Percentiles rank a stretch among this genome's conserved stretches.
Conservation (phyloP, 768 basidiomycete species). For the Russula sp. region DNA sequence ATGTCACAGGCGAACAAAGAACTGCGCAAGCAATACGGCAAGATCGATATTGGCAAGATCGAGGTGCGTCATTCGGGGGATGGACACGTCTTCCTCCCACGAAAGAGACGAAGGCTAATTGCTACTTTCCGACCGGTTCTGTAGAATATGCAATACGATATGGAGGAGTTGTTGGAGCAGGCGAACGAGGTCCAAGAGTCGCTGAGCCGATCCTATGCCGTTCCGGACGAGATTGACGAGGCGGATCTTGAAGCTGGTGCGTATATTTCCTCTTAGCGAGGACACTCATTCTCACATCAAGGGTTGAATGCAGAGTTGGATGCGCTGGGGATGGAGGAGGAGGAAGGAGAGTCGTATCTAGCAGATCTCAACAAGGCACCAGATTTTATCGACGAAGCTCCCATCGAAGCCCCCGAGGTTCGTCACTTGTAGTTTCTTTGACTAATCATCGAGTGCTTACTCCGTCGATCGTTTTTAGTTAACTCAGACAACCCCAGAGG, state of each 20-base stretch:
- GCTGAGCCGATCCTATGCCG: conserved; percentile 88
- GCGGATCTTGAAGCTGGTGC: conserved; percentile 93
- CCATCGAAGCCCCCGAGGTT: conserved; percentile 66
- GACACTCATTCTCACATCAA: not conserved
- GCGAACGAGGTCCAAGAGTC: conserved; percentile 98
- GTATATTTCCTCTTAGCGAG: conserved; percentile 31
- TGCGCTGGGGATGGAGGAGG: conserved; percentile 89
- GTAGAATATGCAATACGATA: conserved; percentile 93
- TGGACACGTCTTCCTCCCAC: not conserved
- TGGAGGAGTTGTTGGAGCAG: conserved; percentile 96
- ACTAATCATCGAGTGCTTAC: conserved; percentile 5
- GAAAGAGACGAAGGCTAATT: not conserved
- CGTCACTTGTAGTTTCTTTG: conserved; percentile 32
- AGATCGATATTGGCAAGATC: conserved; percentile 96
- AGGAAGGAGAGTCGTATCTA: conserved; percentile 87
- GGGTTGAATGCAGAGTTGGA: conserved; percentile 68
- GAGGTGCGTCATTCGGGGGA: conserved; percentile 55
- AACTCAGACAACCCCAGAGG: conserved; percentile 26
- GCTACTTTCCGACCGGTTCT: not conserved
- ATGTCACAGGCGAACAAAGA: conserved; percentile 97
- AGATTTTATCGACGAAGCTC: conserved; percentile 89
- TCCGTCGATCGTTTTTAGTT: not conserved
- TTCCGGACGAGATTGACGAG: conserved; percentile 97
- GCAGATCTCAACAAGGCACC: conserved; percentile 82
- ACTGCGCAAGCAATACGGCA: conserved; percentile 94